Conservation (phyloP, 768 basidiomycete genomes). For the Hericium coralloides region DNA sequence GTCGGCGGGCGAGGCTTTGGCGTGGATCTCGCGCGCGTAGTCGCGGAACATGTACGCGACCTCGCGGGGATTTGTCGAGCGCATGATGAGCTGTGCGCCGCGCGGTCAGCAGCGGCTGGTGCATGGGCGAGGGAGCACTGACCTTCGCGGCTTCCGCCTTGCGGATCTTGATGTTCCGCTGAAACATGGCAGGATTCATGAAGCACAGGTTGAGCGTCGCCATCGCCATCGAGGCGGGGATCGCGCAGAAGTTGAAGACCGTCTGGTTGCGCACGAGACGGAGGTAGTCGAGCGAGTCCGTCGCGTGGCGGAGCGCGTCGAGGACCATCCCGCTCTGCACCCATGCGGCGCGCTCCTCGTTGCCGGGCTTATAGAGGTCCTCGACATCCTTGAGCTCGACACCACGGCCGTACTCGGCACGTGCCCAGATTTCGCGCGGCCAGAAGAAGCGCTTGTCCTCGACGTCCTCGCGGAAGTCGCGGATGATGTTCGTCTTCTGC, state of each 20-base stretch:
- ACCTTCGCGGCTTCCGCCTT: constrained; percentile 84
- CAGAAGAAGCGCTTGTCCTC: constrained; percentile 85
- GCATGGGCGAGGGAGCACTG: constrained; percentile 19
- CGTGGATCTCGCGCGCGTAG: constrained; percentile 75
- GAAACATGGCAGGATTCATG: constrained; percentile 85
- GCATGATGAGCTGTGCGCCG: constrained; percentile 70
- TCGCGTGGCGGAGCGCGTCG: constrained; percentile 77
- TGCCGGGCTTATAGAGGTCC: constrained; percentile 52
- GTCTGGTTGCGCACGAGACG: constrained; percentile 80
- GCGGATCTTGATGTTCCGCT: constrained; percentile 88
- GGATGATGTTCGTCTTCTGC: constrained; percentile 97
- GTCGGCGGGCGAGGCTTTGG: constrained; percentile 69
- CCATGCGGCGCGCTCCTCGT: constrained; percentile 61
- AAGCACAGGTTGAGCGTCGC: constrained; percentile 89
- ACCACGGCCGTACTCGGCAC: constrained; percentile 43
- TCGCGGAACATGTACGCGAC: constrained; percentile 84
- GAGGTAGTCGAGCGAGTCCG: constrained; percentile 86
- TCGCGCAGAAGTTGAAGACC: constrained; percentile 93
- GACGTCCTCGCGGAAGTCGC: constrained; percentile 88
- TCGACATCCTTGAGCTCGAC: constrained; percentile 40
- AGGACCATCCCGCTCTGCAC: constrained; percentile 85
- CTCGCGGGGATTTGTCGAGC: constrained; percentile 85
- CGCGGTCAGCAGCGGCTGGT: background rate
- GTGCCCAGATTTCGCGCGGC: constrained; percentile 87
- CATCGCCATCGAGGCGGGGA: constrained; percentile 92